Evolutionary conservation across 2,329 filamentous ascomycete species (phyloP).

Genomic region (Fusarium palustre): DNA sequence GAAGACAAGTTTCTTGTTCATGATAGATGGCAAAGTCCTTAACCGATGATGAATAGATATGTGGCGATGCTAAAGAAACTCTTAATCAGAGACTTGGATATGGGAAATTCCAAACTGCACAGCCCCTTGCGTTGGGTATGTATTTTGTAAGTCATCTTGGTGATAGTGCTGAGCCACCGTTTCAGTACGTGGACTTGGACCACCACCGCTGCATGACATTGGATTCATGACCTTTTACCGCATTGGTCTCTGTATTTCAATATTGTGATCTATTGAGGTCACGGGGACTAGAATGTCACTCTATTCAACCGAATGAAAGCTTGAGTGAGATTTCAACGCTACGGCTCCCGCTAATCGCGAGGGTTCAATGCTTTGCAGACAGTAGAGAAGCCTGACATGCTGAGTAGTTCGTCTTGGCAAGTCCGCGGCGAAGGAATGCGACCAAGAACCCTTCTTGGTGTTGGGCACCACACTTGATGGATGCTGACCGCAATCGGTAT

Average conservation of each 20-base stretch:
- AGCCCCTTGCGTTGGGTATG: not conserved
- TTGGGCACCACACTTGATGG: constrained; percentile 8
- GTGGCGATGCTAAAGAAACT: not conserved
- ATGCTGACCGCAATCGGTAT: constrained; percentile 13
- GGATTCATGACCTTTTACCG: not conserved
- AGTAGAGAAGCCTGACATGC: constrained; percentile 1
- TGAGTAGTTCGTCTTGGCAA: constrained; percentile 11
- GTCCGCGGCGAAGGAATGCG: constrained; percentile 20
- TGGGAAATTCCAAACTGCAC: not conserved
- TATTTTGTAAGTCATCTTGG: not conserved
- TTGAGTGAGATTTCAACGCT: not conserved
- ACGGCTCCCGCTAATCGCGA: not conserved
- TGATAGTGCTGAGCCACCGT: not conserved
- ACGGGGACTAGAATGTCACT: not conserved
- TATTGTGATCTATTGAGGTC: not conserved
- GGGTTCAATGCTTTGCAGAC: not conserved
- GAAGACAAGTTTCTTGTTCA: not conserved
- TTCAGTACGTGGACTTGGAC: not conserved
- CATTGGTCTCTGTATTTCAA: not conserved
- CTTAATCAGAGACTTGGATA: not conserved
- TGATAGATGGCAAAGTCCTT: not conserved
- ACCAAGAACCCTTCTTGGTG: not conserved
- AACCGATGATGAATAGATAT: not conserved
- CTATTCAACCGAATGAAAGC: not conserved
- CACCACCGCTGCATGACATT: not conserved